Evolutionary conservation across 257 asterid species (phyloP), one percentile per base, ranked within the genome.

Genomic region (Orobanche coerulescens): DNA sequence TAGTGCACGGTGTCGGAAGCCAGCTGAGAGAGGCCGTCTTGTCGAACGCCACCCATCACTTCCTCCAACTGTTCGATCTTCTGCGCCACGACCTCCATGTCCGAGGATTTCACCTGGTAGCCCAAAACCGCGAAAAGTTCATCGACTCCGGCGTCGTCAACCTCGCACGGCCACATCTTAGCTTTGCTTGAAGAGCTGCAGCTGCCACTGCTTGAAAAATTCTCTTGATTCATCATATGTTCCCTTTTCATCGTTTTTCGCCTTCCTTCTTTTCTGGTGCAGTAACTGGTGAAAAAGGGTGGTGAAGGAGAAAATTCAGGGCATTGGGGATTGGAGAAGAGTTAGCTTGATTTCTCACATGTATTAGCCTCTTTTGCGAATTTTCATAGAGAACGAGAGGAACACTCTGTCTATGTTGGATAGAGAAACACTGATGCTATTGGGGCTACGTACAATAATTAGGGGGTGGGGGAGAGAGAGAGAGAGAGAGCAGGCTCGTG

Each of bases 111-210:
- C 10, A 82, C 79, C 16, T 71, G 74, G 75, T 84, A 84, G 0
- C 94, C 94, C 43, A 82, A 22, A 10, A 58, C 81, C 20, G 85
- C 85, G 56, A 84, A 68, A 13, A 82, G 83, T 46, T 82, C 87
- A 57, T 84, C 94, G 10, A 62, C 70, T 3, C 77, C 81, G 11
- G 68, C 81, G 23, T 67, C 87, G 13, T 64, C 55, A 1, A 46
- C 10, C 24, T 36, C 60, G 54, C 78, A 49, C n/a, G 37, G 15
- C 81, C 85, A 81, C 82, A 77, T 76, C 75, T 77, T 73, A 2
- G 47, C 73, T 23, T 64, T 70, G 50, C 70, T 58, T 25, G 74
- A 75, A 19, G 68, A 20, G 37, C 59, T 64, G 13, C 58, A 59
- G 59, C 80, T 66, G 15, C 68, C 42, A 13, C 71, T 43, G 31